Evolutionary conservation across 2,329 filamentous ascomycete genomes (phyloP), one percentile per base, ranked within the genome.

Genomic region (Ceratocystis albifundus): DNA sequence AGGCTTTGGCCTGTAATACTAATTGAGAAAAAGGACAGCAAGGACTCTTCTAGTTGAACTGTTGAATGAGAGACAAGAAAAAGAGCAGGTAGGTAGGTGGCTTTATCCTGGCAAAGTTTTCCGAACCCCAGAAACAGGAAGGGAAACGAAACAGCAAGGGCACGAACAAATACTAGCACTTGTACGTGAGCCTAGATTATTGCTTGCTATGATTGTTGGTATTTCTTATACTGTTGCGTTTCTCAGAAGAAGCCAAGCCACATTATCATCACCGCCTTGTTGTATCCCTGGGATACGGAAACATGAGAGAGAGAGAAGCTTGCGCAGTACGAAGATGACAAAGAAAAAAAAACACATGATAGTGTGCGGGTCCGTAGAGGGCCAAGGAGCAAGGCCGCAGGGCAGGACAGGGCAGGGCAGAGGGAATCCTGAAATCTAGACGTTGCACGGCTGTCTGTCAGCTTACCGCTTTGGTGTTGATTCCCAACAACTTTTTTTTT

Each of bases 401-500:
- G 36, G 36, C 25, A 59, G 28, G n/a, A n/a, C 36, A 41, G 10
- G 36, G 36, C 36, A 41, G 10, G 36, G 36, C 25, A 59, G 28
- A 57, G n/a, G 22, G 48, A 25, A n/a, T 53, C 17, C 30, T 57
- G 22, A 12, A 57, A 6, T 17, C 12, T 10, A 28, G n/a, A 55
- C 6, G 28, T 36, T 59, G 55, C 17, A 36, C 55, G 32, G 15
- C 32, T 59, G 55, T 15, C 32, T 59, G 55, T 59, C 25, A 59
- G 55, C 55, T 59, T 59, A 59, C 55, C n/a, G 55, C 55, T 59
- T 36, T 59, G 7, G 28, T n/a, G 32, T 41, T 36, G 28, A 36
- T 59, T 59, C 55, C 55, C 55, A 59, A 59, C 55, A 59, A 59
- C 28, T 65, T 67, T 32, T 65, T 30, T 48, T n/a, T n/a, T n/a